phyloP scores from a whole-genome alignment of 2,329 filamentous ascomycete species.

The Cephalotrichum gorgonifer region DNA sequence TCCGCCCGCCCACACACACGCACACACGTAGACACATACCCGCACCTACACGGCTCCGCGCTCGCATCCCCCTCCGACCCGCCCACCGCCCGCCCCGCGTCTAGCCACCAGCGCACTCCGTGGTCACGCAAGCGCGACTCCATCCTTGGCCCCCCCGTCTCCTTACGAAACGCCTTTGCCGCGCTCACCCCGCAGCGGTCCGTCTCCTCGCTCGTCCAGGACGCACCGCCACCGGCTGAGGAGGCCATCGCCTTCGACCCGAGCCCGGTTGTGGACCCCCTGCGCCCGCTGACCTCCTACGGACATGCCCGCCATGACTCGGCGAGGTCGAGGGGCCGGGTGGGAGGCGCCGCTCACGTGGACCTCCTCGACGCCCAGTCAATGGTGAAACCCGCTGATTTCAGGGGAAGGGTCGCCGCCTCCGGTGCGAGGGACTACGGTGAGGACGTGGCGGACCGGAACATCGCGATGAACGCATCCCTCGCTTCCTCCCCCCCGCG shows the following conservation, averaged over 20 bases:
- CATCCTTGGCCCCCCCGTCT: not conserved
- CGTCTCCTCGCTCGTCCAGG: too few species aligned
- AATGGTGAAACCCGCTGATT: slow-evolving; percentile 36
- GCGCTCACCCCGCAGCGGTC: not conserved
- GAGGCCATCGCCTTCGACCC: slow-evolving; percentile 6
- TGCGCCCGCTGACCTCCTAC: not conserved
- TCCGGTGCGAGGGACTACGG: slow-evolving; percentile 44
- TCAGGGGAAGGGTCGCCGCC: slow-evolving; percentile 36
- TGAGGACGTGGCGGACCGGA: slow-evolving; percentile 57
- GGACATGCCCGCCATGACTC: slow-evolving; percentile 7
- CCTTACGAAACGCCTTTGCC: not conserved
- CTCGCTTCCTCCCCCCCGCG: not conserved
- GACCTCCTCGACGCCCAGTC: slow-evolving; percentile 50
- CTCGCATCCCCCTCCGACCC: not conserved
- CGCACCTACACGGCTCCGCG: not conserved
- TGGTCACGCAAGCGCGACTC: not conserved
- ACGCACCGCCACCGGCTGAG: not conserved
- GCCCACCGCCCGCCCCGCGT: not conserved
- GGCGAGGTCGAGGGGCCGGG: not conserved
- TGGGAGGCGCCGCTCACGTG: slow-evolving; percentile 17
- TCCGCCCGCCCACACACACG: not conserved
- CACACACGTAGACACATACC: not conserved
- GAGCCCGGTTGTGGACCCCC: slow-evolving; percentile 8
- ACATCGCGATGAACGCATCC: slow-evolving; percentile 28
- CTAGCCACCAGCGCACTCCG: not conserved